phyloP scores from a whole-genome alignment of 1,284 basidiomycete genomes.

The Tetrapyrgos nigripes region DNA sequence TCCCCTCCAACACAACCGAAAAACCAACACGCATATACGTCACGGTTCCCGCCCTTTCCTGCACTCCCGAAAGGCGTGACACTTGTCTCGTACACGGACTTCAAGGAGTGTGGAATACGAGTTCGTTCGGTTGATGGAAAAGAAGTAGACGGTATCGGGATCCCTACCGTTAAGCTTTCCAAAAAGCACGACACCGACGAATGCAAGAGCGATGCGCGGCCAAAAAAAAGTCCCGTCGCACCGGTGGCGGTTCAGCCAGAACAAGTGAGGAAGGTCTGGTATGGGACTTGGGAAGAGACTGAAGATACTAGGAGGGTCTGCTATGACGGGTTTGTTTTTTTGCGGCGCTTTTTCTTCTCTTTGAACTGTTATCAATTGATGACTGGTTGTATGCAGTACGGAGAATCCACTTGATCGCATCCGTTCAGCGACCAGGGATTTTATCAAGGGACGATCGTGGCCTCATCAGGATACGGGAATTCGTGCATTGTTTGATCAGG shows the following conservation, averaged over 20 bases:
- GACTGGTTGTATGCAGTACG: too few species aligned
- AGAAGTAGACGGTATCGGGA: constrained; percentile 66
- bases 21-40: constrained; percentile 9
- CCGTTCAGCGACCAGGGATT: constrained; percentile 1
- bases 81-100: constrained; percentile 64
- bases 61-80: constrained; percentile 52
- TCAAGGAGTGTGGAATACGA: constrained; percentile 66
- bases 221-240: background rate
- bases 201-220: constrained; percentile 47
- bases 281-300: too few species aligned
- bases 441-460: background rate
- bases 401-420: too few species aligned
- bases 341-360: too few species aligned
- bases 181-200: constrained; percentile 58
- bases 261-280: too few species aligned
- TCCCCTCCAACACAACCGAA: too few species aligned
- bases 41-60: constrained; percentile 78
- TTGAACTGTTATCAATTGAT: too few species aligned
- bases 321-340: too few species aligned
- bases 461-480: constrained; percentile 5
- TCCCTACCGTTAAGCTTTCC: constrained; percentile 65
- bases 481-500: constrained; percentile 17
- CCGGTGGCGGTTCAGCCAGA: too few species aligned
- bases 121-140: constrained; percentile 47
- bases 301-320: too few species aligned